Evolutionary conservation across 2,329 filamentous ascomycete species (phyloP).

Genomic region (Exophiala calicioides): DNA sequence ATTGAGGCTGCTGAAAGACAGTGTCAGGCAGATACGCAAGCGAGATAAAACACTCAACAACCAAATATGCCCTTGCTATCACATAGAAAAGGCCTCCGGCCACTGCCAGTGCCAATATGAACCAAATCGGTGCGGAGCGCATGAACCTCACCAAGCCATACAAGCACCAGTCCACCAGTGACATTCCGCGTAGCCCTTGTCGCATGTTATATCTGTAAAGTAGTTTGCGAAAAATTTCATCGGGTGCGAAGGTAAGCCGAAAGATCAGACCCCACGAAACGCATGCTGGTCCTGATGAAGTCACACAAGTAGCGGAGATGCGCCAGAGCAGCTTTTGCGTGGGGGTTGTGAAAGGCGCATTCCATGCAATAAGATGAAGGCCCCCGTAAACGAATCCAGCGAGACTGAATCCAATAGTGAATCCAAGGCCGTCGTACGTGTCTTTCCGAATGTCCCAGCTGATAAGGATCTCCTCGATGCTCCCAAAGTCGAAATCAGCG

Average conservation of each 20-base stretch:
- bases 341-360: slow-evolving; percentile 1
- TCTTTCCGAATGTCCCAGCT: too few species aligned
- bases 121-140: too few species aligned
- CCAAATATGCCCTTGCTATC: slow-evolving; percentile 5
- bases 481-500: too few species aligned
- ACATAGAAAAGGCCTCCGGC: too few species aligned
- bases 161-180: too few species aligned
- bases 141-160: too few species aligned
- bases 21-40: slow-evolving; percentile 7
- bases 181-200: too few species aligned
- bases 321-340: slow-evolving; percentile 1
- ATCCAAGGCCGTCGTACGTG: not conserved
- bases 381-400: not conserved
- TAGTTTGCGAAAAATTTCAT: too few species aligned
- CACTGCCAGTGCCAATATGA: too few species aligned
- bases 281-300: not conserved
- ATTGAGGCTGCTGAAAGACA: slow-evolving; percentile 4
- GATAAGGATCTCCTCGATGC: too few species aligned
- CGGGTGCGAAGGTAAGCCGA: not conserved
- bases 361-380: not conserved
- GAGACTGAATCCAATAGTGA: not conserved
- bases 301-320: not conserved
- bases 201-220: too few species aligned
- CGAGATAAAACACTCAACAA: slow-evolving; percentile 6
- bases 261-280: not conserved